Evolutionary conservation across 768 basidiomycete species (phyloP), one percentile per base, ranked within the genome.

Genomic region (Phaffia australis): DNA sequence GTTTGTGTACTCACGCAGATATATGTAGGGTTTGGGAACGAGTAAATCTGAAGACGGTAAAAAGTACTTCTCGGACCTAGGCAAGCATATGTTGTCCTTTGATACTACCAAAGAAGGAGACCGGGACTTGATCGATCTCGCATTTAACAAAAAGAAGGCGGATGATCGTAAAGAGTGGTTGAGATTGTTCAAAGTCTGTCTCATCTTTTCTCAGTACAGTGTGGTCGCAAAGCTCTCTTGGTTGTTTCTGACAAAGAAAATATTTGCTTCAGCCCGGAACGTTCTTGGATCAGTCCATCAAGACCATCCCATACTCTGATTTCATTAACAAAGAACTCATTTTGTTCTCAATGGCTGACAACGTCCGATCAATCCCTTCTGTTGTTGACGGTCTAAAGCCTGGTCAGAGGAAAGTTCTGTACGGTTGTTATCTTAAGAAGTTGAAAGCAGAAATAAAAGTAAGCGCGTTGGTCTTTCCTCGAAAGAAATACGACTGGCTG

Each of bases 91-190:
- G 82, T 89, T 99, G 64, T 88, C 90, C 0, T 98, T 99, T 78
- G 82, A 87, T 2, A 78, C 84, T 3, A 85, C 84, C 3, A 84
- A 87, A 73, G 82, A 85, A 0, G 91, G 86, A 2, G 95, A 98
- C 71, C 84, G 83, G 55, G 85, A 85, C 8, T 81, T 97, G 47
- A 94, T 99, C 68, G 95, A 99, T 50, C 85, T 99, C 64, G 95
- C 95, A 0, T 99, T 99, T 81, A 97, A 90, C 80, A 99, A 98
- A 83, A 98, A 97, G 81, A 97, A 94, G 74, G 89, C 92, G 0
- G 95, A 99, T 68, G 92, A 97, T 2, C 86, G 95, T 61, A 98
- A 99, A 76, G 95, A 99, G 65, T 99, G 95, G 95, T 79, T 99
- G 16, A 83, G 95, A 27, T 86, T 89, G 69, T 94, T 91, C 79